Evolutionary conservation across 2,329 filamentous ascomycete genomes (phyloP), one percentile per base, ranked within the genome.

Genomic region (Thermothelomyces thermophilus): DNA sequence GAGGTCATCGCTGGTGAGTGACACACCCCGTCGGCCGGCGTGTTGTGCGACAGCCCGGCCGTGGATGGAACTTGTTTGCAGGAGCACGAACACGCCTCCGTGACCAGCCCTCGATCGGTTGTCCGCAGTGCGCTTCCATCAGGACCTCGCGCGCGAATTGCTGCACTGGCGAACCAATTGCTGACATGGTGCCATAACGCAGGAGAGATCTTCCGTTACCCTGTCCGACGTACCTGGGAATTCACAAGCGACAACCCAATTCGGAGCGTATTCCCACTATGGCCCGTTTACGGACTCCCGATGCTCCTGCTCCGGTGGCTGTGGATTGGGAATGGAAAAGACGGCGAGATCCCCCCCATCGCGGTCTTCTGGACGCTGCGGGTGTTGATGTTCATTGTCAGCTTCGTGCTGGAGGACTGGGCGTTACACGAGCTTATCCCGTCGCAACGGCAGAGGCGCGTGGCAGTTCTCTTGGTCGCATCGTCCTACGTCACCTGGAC

Each of bases 401-500:
- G 90, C 73, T 95, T 98, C 68, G 90, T 98, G 48, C 77, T 98
- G 55, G 90, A 96, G 70, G 93, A 98, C 72, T 97, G 93, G 91
- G 93, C 93, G 10, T 80, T 98, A 51, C 83, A 95, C 72, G 93
- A 98, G 68, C 76, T 97, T 56, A 83, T 96, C 48, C 82, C 83
- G 54, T 86, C 85, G 34, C 82, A 82, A 55, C 83, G 83, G 53
- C 75, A 80, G 62, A 83, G 89, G 56, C 80, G 80, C 59, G 73
- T 85, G 48, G 88, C 90, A 9, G 80, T 94, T 39, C 74, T 94
- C 40, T 76, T 98, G 50, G 86, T 96, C 53, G 90, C 91, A 40
- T 97, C 91, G 24, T 96, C 90, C 22, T 98, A 97, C 70, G 91
- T 96, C 60, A 98, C 93, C 41, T 98, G 93, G 91, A 96, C 91